A percentile compares a stretch with the other conserved stretches of the same genome.
These are phyloP conservation scores for Cupressus sempervirens DNA, from an alignment of 75 land plant genomes.

Conservation along the genomic window DNA sequence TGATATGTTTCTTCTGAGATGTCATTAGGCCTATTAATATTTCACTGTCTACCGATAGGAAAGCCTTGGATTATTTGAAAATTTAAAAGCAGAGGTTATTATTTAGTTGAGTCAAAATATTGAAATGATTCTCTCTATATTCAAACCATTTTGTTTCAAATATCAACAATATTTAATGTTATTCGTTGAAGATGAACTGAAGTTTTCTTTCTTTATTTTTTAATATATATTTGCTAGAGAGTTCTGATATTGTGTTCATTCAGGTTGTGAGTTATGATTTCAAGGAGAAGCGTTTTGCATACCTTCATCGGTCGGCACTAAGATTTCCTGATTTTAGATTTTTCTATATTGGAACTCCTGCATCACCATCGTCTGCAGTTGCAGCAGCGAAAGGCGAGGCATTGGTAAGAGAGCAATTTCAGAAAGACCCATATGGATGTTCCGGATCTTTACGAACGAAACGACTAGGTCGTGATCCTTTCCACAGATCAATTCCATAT, in stretches of 20 bases:
- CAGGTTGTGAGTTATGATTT: conserved; percentile 98
- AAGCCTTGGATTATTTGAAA: background rate
- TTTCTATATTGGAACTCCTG: conserved; percentile 73
- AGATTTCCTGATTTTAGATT: conserved; percentile 77
- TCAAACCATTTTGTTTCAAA: background rate
- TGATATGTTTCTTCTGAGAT: background rate
- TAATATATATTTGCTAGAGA: background rate
- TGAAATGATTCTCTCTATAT: background rate
- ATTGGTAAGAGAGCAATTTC: conserved; percentile 65
- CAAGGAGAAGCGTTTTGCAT: conserved; percentile 76
- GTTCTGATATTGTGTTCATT: background rate
- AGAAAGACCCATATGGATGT: conserved; percentile 92
- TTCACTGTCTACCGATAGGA: background rate
- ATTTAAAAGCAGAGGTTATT: background rate
- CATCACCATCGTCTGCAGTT: conserved; percentile 51
- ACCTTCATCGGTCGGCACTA: conserved; percentile 78
- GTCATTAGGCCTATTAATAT: background rate
- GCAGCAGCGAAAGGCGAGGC: conserved; percentile 81
- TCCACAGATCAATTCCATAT: conserved; percentile 74
- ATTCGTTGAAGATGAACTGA: background rate
- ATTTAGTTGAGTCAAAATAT: background rate
- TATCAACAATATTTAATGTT: background rate
- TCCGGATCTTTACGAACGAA: conserved; percentile 58
- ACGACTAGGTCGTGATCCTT: conserved; percentile 75
- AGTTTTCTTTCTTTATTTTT: background rate